These are phyloP conservation scores for Exophiala lecanii-corni DNA, from an alignment of 2,329 filamentous ascomycete genomes.

Conservation along the genomic window DNA sequence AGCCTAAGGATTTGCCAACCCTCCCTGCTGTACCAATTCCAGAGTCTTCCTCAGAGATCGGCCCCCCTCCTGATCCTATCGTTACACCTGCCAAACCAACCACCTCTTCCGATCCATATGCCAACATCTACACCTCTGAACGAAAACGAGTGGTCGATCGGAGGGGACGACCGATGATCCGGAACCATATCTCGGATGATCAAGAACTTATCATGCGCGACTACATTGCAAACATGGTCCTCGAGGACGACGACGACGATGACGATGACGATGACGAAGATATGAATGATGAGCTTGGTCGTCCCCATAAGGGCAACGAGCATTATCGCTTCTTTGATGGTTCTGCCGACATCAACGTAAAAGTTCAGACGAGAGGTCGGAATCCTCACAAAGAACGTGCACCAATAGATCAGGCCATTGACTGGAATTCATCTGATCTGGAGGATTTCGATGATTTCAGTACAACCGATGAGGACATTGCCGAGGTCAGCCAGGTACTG, in stretches of 20 bases:
- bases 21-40: slow-evolving; percentile 1
- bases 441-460: slow-evolving; percentile 47
- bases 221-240: slow-evolving; percentile 53
- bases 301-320: slow-evolving; percentile 30
- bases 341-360: slow-evolving; percentile 40
- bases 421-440: slow-evolving; percentile 44
- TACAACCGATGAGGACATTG: slow-evolving; percentile 44
- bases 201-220: slow-evolving; percentile 61
- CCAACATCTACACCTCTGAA: background rate
- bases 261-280: slow-evolving; percentile 13
- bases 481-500: slow-evolving; percentile 40
- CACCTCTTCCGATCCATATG: background rate
- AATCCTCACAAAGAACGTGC: slow-evolving; percentile 10
- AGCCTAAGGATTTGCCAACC: background rate
- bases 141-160: background rate
- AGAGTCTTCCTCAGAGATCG: background rate
- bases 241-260: slow-evolving; percentile 27
- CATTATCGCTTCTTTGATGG: slow-evolving; percentile 28
- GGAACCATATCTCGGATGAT: slow-evolving; percentile 30
- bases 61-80: background rate
- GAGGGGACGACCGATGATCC: background rate
- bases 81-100: background rate
- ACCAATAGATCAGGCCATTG: slow-evolving; percentile 21
- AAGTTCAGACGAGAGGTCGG: slow-evolving; percentile 24
- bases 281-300: slow-evolving; percentile 32